Evolutionary conservation across 192 early-diverging fungal species (phyloP).

Genomic region (Borealophlyctis nickersoniae): DNA sequence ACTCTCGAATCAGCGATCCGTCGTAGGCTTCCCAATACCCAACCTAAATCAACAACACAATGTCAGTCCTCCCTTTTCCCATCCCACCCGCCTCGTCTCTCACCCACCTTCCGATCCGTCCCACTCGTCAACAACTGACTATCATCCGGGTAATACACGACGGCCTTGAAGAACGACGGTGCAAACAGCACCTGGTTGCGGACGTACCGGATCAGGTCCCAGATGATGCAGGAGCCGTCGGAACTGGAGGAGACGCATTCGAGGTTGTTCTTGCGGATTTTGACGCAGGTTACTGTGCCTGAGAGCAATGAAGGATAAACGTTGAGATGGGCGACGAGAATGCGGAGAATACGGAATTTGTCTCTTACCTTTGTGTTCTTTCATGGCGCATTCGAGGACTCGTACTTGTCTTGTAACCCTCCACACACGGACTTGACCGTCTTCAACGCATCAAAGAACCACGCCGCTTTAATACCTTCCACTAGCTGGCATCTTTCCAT

Average conservation of each 20-base stretch:
- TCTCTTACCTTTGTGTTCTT: constrained; percentile 54
- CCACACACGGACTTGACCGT: constrained; percentile 62
- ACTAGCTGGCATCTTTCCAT: too few species aligned
- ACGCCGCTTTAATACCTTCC: too few species aligned
- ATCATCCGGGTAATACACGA: constrained; percentile 57
- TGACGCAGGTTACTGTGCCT: constrained; percentile 60
- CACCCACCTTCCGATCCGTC: constrained; percentile 54
- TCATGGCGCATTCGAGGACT: constrained; percentile 51
- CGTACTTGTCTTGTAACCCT: constrained; percentile 41
- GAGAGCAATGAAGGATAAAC: neutral
- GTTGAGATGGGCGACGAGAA: neutral
- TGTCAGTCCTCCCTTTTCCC: neutral
- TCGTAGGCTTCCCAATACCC: constrained; percentile 65
- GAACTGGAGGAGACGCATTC: constrained; percentile 55
- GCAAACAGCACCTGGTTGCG: constrained; percentile 64
- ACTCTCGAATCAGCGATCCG: constrained; percentile 55
- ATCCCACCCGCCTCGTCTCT: neutral
- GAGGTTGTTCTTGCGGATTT: constrained; percentile 54
- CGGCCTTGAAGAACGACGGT: constrained; percentile 57
- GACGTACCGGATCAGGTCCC: constrained; percentile 58
- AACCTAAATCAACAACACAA: constrained; percentile 26
- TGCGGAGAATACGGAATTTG: too few species aligned
- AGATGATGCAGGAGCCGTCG: constrained; percentile 59
- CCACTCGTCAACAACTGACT: constrained; percentile 54
- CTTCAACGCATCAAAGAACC: constrained; percentile 14